Base-by-base conservation (phyloP, 2,329 filamentous ascomycete species). In the Alternaria ventricosa region DNA sequence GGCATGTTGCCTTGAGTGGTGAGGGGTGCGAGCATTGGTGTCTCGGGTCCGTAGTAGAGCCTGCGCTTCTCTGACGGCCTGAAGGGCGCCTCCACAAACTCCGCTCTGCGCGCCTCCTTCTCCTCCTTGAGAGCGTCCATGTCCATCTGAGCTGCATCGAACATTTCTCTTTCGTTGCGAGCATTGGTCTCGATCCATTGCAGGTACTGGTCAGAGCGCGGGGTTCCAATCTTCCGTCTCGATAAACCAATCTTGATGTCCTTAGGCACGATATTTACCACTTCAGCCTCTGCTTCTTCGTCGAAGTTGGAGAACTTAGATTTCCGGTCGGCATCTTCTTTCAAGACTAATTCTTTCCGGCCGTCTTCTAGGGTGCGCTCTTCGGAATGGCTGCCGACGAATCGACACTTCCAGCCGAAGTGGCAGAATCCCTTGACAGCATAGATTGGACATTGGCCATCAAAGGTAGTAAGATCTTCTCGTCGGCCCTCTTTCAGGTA, bases 1-100 rank as follows among this genome's bases (percentile, higher is more conserved):
- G 96, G 96, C 51, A 98, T 85, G 74, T 99, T 99, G 49, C 96
- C 96, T 81, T 98, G 96, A 0, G 96, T 99, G 1, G 96, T 99
- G 53, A 99, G 86, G 36, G 96, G 96, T 5, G 96, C 96, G n/a
- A 99, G 84, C 11, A 94, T 89, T 0, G 96, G 96, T 2, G 96
- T 99, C 79, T 98, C 95, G 1, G 90, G 89, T 6, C 94, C 94
- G 80, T 98, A 98, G 82, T 99, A 98, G 60, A 99, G 85, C 55
- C 90, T 89, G 61, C 96, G 88, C 84, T 99, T 99, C 82, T 99
- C 96, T 0, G 95, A 97, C 2, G 96, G 90, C 75, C 91, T 88
- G 75, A 97, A 90, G 0, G 95, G 95, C 23, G 93, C 90, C 64
- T 98, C 94, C n/a, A 89, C 86, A 77, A 91, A 98, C 62, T 87